Evolutionary conservation across 2,329 filamentous ascomycete species (phyloP), one percentile per base, ranked within the genome.

Genomic region (Mycosphaerella arachidis): DNA sequence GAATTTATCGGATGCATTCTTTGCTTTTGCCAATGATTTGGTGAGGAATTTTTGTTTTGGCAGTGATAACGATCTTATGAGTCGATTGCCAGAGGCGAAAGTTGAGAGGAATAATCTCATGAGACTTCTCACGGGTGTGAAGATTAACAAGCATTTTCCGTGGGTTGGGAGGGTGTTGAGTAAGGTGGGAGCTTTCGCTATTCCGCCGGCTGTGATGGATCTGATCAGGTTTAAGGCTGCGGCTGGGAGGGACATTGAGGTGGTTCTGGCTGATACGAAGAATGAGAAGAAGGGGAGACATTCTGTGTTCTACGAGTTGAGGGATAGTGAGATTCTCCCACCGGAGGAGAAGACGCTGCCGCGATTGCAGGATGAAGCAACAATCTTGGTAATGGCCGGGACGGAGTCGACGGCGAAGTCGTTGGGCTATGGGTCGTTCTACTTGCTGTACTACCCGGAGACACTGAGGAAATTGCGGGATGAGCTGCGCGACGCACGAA

Each of bases 71-170:
- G 56, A 69, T 40, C 58, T 70, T 16, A 63, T 73, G 9, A 56
- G 57, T 10, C 62, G 71, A 43, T 53, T 70, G 24, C 35, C 45
- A 35, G 63, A 69, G 9, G 71, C 71, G 16, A 64, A 63, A 16
- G 65, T 45, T 12, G 61, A 67, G 43, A 68, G 72, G 12, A 57
- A 66, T 24, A 72, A 74, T 59, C 68, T 71, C 51, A 65, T 62
- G 12, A 59, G 63, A 9, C 62, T 74, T 6, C 63, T 74, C 9
- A 53, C 64, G 24, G 66, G 69, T n/a, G 67, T 72, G 16, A 70
- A 73, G 55, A 40, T 74, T 35, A 73, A 71, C 50, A 66, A 70
- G 40, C 69, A 74, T 51, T 72, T 75, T 56, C 48, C 48, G 3
- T 57, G 27, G 8, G n/a, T 57, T 13, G 31, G 30, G 12, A 33